phyloP scores from a whole-genome alignment of 208 protist genomes.

The Trypanosoma conorhini region DNA sequence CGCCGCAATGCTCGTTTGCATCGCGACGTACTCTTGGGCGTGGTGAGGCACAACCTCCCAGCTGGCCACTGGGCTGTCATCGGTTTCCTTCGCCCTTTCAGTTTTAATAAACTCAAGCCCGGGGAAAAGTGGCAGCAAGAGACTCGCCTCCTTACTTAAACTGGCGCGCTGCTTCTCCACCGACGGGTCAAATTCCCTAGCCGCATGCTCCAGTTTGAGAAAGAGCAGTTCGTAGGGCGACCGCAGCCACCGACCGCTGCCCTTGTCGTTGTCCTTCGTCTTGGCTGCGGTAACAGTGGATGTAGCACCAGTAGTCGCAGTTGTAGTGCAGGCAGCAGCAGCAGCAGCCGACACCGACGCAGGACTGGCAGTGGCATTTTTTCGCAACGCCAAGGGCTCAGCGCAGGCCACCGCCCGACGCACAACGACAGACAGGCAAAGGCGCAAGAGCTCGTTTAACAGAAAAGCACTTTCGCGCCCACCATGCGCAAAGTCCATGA shows the following conservation, averaged over 20 bases:
- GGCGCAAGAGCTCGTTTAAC: constrained; percentile 12
- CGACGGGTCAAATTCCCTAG: not conserved
- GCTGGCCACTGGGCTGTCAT: not conserved
- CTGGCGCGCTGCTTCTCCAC: not conserved
- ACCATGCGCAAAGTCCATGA: constrained; percentile 1
- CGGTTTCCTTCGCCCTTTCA: not conserved
- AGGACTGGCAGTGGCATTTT: not conserved
- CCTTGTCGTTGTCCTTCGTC: not conserved
- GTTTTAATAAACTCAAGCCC: constrained; percentile 8
- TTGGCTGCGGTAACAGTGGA: not conserved
- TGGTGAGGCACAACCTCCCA: not conserved
- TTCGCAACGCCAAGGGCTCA: constrained; percentile 8
- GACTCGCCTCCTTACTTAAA: constrained; percentile 11
- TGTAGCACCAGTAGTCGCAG: not conserved
- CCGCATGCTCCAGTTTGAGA: constrained; percentile 22
- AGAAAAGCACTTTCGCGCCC: not conserved
- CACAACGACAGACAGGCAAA: constrained; percentile 4
- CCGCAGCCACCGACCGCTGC: constrained; percentile 5
- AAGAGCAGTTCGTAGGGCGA: constrained; percentile 18
- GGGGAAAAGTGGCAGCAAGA: constrained; percentile 23
- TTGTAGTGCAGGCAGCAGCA: not conserved
- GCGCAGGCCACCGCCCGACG: constrained; percentile 5
- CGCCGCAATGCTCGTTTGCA: constrained; percentile 9
- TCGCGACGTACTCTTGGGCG: not conserved
- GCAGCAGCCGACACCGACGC: not conserved